Base-by-base conservation (phyloP, 2,329 filamentous ascomycete species). In the Colletotrichum sp. region DNA sequence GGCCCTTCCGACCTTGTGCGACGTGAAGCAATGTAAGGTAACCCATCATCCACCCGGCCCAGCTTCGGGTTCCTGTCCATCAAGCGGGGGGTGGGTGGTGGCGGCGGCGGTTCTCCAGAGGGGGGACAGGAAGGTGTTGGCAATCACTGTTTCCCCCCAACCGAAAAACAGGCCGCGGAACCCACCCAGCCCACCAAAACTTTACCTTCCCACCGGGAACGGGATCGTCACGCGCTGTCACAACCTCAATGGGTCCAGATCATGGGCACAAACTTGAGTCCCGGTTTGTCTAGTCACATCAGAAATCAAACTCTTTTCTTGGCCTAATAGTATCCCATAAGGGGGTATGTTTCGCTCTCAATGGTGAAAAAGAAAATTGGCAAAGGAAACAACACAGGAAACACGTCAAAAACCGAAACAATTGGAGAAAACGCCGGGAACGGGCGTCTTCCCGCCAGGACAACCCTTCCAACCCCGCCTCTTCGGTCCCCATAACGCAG, bases 221-320 rank as follows among this genome's bases (percentile, higher is more conserved):
- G 29, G 44, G 30, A 68, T 68, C 65, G 65, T 39, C 32, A 69
- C 29, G 12, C 65, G 16, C 29, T 39, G 52, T 29, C 32, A 44
- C 52, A 69, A n/a, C 63, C 15, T 44, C 62, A 44, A 22, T 36
- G 32, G 34, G 11, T 22, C 29, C 13, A 29, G 27, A n/a, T 49
- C 44, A 49, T 22, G 44, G 44, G 44, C 44, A 22, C 13, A 34
- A 36, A 25, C 6, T 11, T 11, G 4, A 8, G 32, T 36, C n/a
- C n/a, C 25, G 34, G 22, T 12, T 6, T 63, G 12, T 44, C 34
- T 29, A 27, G n/a, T 64, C 32, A 27, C n/a, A 64, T 27, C 62
- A 27, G 22, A 22, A 64, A 63, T 71, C 32, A n/a, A 74, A 75
- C 72, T 75, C 72, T 69, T 52, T 75, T 75, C 72, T 72, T 75